Conservation (phyloP, 805 yeast species). For the Lipomyces yamadae region DNA sequence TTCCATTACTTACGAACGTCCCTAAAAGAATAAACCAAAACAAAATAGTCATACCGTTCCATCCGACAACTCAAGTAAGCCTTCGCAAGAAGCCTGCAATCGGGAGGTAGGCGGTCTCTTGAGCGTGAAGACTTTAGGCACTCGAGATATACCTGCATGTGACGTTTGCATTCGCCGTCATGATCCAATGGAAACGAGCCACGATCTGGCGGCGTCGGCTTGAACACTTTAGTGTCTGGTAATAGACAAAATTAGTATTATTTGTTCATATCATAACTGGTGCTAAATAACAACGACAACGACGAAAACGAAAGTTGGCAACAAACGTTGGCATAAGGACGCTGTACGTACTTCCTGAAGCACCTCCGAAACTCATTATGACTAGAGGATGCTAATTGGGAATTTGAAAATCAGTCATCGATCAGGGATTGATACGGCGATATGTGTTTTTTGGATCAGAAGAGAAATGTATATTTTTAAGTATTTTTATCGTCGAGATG, state of each 20-base stretch:
- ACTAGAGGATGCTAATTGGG: not conserved
- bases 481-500: no score
- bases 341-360: conserved; percentile 24
- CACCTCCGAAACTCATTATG: conserved; percentile 32
- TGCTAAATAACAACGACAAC: no score
- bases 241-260: not conserved
- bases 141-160: conserved; percentile 74
- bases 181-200: conserved; percentile 97
- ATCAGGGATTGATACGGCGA: not conserved
- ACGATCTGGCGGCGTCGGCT: conserved; percentile 91
- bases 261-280: not conserved
- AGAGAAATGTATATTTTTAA: no score
- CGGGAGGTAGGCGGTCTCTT: conserved; percentile 86
- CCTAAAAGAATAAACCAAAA: no score
- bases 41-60: conserved; percentile 58
- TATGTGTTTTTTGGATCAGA: not conserved
- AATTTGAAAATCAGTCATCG: not conserved
- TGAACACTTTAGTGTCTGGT: conserved; percentile 18
- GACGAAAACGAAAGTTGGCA: no score
- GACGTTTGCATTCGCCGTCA: conserved; percentile 74
- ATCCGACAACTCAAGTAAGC: conserved; percentile 83
- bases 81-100: conserved; percentile 81
- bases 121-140: conserved; percentile 71
- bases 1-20: not conserved
- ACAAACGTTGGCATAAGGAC: no score